These are phyloP conservation scores for Myriosclerotinia scirpicola DNA, from an alignment of 2,329 filamentous ascomycete genomes.

Conservation along the genomic window DNA sequence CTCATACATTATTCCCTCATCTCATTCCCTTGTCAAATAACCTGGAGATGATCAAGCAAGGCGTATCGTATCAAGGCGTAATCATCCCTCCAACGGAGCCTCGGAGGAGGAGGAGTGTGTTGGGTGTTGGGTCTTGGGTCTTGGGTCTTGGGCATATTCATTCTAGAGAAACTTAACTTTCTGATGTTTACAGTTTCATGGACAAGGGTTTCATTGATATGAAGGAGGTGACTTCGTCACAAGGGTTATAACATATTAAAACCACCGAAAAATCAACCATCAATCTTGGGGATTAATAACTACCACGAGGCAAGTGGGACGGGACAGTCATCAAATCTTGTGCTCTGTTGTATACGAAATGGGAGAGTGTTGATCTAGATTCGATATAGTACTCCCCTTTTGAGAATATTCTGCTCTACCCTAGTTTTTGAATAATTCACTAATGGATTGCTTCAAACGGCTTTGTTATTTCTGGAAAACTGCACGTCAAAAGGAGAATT, in stretches of 20 bases:
- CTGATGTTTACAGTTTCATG: not conserved
- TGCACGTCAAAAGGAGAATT: not conserved
- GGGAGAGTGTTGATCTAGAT: not conserved
- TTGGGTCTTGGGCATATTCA: too few relatives aligned
- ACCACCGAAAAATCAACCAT: not conserved
- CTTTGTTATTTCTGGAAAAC: not conserved
- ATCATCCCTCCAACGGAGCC: too few relatives aligned
- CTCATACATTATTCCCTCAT: not conserved
- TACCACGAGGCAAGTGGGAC: constrained; percentile 5
- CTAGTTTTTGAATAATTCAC: not conserved
- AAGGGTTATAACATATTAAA: not conserved
- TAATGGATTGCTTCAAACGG: not conserved
- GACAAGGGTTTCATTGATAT: constrained; percentile 8
- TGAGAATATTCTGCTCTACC: not conserved
- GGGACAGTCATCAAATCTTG: not conserved
- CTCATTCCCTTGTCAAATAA: not conserved
- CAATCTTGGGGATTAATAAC: not conserved
- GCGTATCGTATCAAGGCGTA: not conserved
- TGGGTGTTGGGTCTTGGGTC: too few relatives aligned
- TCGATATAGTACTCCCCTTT: not conserved
- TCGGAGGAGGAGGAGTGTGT: too few relatives aligned
- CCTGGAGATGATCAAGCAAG: not conserved
- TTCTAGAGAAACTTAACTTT: not conserved
- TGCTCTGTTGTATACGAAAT: not conserved
- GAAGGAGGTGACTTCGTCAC: constrained; percentile 17